Percentiles rank a stretch among this genome's conserved stretches.
phyloP scores from a whole-genome alignment of 2,329 filamentous ascomycete species.

The Helotiales sp. region DNA sequence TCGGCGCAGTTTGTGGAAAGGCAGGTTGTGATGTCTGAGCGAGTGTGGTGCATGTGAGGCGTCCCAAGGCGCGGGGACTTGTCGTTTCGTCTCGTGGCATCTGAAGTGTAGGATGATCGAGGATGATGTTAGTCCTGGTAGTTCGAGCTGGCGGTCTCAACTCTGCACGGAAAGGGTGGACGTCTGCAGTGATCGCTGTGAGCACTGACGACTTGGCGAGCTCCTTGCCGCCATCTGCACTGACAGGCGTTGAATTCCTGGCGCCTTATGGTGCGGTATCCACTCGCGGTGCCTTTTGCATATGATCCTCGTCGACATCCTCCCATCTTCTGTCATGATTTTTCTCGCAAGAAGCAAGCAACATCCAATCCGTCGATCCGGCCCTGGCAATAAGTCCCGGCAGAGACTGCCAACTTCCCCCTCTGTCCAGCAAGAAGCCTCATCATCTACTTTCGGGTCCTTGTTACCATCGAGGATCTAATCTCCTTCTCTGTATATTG shows the following conservation, averaged over 20 bases:
- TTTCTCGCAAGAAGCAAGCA: constrained; percentile 1
- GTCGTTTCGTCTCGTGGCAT: constrained; percentile 15
- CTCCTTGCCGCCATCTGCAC: constrained; percentile 14
- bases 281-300: constrained; percentile 10
- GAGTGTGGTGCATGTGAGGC: not conserved
- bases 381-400: constrained; percentile 3
- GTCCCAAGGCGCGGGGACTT: constrained; percentile 8
- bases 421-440: not conserved
- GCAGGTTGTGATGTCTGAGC: not conserved
- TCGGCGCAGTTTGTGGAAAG: not conserved
- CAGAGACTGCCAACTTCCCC: not conserved
- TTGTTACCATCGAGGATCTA: constrained; percentile 10
- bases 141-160: not conserved
- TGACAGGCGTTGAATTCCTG: constrained; percentile 13
- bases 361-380: not conserved
- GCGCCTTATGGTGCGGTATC: constrained; percentile 7
- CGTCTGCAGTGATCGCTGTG: not conserved
- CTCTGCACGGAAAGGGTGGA: constrained; percentile 3
- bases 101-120: not conserved
- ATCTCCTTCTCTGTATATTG: constrained; percentile 10
- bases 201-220: constrained; percentile 7
- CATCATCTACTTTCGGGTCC: not conserved
- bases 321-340: not conserved
- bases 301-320: constrained; percentile 9
- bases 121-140: not conserved